Base-by-base conservation (phyloP, 768 basidiomycete species). In the Peribolospora baueri region DNA sequence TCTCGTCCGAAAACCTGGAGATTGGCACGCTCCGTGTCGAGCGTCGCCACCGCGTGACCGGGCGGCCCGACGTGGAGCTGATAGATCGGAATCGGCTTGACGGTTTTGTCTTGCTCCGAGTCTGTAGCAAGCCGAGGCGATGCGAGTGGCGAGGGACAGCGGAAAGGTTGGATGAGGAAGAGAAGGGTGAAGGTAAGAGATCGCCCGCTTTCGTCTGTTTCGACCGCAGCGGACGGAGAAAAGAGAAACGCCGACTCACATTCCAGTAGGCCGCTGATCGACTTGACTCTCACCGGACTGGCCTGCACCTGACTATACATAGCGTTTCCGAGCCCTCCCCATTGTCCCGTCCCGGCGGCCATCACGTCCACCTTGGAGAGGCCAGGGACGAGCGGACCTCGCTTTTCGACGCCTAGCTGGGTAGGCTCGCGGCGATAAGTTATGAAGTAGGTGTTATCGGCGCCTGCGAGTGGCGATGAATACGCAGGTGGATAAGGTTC, bases 261-360 rank as follows among this genome's bases (percentile, higher is more conserved):
- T 73, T 90, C 85, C n/a, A 74, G 68, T 37, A 91, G 69, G 8
- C 84, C 84, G 62, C 84, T 86, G 56, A 91, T 72, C 48, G 76
- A 77, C 67, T 79, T 86, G 3, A 81, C 80, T 55, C 78, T 77
- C 0, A 76, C 70, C 3, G 84, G 87, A 42, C 70, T 70, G 48
- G 77, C 74, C 62, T 82, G 82, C 0, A 78, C 77, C 55, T 75
- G 84, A 61, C 75, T 82, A 69, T 75, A 85, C 13, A 69, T 60
- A 0, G 70, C 74, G 58, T 74, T 68, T 1, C 69, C 69, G 45
- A 68, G 51, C 5, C 63, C 61, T 13, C 87, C 84, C 66, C 75
- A 81, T 63, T 84, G 79, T 1, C 86, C 87, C 63, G 84, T 83
- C 3, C 86, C 85, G 61, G 80, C 81, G 57, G 81, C 76, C 39